A percentile compares a stretch with the other conserved stretches of the same genome.
Conservation (phyloP, 441 rosid genomes). For the Metrosideros polymorpha region DNA sequence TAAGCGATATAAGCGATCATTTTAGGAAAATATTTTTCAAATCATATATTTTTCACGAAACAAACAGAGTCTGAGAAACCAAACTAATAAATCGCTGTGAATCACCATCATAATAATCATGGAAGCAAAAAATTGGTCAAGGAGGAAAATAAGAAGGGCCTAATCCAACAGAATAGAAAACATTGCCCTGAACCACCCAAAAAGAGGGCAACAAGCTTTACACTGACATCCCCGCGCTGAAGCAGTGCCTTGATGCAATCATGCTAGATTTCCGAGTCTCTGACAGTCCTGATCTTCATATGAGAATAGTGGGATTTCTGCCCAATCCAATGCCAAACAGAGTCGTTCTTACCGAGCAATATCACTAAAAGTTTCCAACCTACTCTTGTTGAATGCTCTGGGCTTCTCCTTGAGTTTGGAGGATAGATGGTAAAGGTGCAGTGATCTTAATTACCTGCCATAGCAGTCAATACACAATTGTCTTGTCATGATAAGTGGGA, state of each 20-base stretch:
- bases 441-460: slow-evolving; percentile 39
- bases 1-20: no score
- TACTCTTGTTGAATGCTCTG: not conserved
- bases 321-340: not conserved
- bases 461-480: not conserved
- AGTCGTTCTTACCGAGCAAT: not conserved
- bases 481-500: not conserved
- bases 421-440: slow-evolving; percentile 52
- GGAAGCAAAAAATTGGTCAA: not conserved
- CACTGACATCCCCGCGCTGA: not conserved
- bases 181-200: not conserved
- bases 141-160: not conserved
- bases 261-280: not conserved
- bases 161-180: not conserved
- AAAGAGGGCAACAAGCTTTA: not conserved
- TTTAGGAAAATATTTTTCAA: no score
- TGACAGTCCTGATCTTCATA: not conserved
- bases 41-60: no score
- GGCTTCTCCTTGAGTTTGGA: slow-evolving; percentile 31
- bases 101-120: not conserved
- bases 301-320: not conserved
- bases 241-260: not conserved
- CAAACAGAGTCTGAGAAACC: no score
- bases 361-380: not conserved
- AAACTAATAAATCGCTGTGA: not conserved